Evolutionary conservation across 2,329 filamentous ascomycete genomes (phyloP), one percentile per base, ranked within the genome.

Genomic region (Epichloe sp.): DNA sequence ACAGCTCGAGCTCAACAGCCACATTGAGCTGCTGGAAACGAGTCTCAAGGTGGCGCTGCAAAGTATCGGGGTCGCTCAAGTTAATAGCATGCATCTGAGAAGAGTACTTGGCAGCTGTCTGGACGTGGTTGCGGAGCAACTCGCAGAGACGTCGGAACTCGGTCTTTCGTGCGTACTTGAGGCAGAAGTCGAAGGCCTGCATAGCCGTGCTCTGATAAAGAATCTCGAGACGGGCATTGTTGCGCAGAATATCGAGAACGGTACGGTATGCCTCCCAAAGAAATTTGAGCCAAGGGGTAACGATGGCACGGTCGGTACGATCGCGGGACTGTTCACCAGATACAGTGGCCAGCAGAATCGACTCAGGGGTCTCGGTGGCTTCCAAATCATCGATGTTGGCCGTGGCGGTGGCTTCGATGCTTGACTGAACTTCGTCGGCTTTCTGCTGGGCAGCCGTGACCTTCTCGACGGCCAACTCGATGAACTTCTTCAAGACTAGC

Each of bases 81-180:
- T 98, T 98, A 76, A 98, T 98, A 61, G 93, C 93, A 68, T 97
- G 91, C 87, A 97, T 96, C 79, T 97, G 93, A 57, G 89, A 83
- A 44, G 91, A 95, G 74, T 97, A 98, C 74, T 98, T 98, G 76
- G 93, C 91, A 49, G 93, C 93, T 67, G 95, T 98, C 75, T 96
- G 91, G 57, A 98, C 85, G 75, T 98, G 93, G 75, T 98, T 98
- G 62, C 93, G 87, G 56, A 98, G 85, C 57, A 98, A 82, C 76
- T 98, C 93, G 73, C 93, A 98, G 50, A 98, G 88, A 64, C 93
- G 85, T 69, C 93, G 87, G 79, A 98, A 98, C 74, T 98, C 93
- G 59, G 93, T 98, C 84, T 98, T 98, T 67, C 93, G 85, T 60
- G 89, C 87, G 72, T 97, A 97, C 74, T 95, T 95, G 65, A 93